phyloP scores from a whole-genome alignment of 768 basidiomycete genomes.

The Serendipita vermifera region DNA sequence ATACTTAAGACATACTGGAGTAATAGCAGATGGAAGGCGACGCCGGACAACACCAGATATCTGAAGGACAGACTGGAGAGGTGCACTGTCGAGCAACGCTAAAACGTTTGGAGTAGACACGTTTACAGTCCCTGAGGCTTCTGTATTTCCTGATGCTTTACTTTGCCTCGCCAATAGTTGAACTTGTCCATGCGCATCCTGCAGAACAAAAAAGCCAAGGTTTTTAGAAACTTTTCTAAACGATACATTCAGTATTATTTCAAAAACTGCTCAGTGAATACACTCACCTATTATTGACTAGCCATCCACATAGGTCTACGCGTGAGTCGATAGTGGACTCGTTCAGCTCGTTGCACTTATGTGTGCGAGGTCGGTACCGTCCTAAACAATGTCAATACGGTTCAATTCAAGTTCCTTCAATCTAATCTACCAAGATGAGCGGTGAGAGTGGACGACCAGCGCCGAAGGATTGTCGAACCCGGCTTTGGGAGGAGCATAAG shows the following conservation, averaged over 20 bases:
- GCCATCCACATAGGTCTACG: slow-evolving; percentile 71
- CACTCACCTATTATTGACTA: slow-evolving; percentile 66
- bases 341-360: slow-evolving; percentile 48
- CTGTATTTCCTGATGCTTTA: slow-evolving; percentile 11
- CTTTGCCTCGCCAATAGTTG: slow-evolving; percentile 61
- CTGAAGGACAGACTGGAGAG: slow-evolving; percentile 17
- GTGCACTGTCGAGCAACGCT: background rate
- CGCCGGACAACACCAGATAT: slow-evolving; percentile 32
- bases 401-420: no score
- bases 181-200: slow-evolving; percentile 59
- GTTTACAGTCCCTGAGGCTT: background rate
- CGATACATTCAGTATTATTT: slow-evolving; percentile 3
- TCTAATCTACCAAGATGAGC: slow-evolving; percentile 6
- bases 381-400: no score
- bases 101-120: background rate
- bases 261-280: slow-evolving; percentile 16
- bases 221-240: slow-evolving; percentile 50
- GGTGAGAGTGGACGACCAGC: background rate
- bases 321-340: slow-evolving; percentile 36
- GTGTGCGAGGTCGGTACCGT: slow-evolving; percentile 49
- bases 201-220: slow-evolving; percentile 77
- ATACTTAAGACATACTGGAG: slow-evolving; percentile 12
- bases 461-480: background rate
- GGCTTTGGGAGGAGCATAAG: background rate
- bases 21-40: slow-evolving; percentile 49